These are phyloP conservation scores for Chlorella vulgaris DNA, from an alignment of 139 green algal genomes.

Conservation along the genomic window DNA sequence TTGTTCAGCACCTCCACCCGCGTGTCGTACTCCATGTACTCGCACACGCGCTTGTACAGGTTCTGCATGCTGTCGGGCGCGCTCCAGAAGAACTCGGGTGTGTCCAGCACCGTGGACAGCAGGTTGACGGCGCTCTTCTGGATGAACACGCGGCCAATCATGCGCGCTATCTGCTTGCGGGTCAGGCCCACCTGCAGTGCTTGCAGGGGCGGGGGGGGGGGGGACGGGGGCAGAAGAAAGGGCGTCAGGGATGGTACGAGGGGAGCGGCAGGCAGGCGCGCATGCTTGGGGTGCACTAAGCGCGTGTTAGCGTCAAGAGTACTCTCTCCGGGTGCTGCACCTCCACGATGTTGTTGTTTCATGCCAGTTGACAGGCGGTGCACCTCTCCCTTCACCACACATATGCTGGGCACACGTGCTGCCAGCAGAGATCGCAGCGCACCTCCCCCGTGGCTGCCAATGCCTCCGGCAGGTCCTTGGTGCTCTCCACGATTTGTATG, in stretches of 20 bases:
- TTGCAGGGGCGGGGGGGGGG: background rate
- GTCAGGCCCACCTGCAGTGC: slow-evolving; percentile 42
- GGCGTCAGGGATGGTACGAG: no score
- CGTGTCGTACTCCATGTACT: slow-evolving; percentile 73
- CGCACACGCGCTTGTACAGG: slow-evolving; percentile 41
- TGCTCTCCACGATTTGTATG: slow-evolving; percentile 75
- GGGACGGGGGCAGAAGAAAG: background rate
- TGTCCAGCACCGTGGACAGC: slow-evolving; percentile 70
- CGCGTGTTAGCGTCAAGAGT: no score
- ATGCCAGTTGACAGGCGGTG: no score
- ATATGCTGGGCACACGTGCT: background rate
- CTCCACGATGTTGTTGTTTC: no score
- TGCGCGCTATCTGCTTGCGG: slow-evolving; percentile 70
- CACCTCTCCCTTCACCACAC: background rate
- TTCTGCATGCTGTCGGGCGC: slow-evolving; percentile 72
- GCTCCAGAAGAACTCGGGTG: slow-evolving; percentile 77
- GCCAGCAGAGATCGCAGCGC: background rate
- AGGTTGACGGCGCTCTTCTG: slow-evolving; percentile 73
- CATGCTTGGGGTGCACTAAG: background rate
- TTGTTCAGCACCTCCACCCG: slow-evolving; percentile 67
- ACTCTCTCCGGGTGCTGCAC: no score
- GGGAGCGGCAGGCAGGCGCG: background rate
- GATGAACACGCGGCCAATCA: slow-evolving; percentile 82
- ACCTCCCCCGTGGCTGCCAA: slow-evolving; percentile 46
- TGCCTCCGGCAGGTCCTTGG: slow-evolving; percentile 63